Evolutionary conservation across 306 rosid species (phyloP), one percentile per base, ranked within the genome.

Genomic region (Cucurbita argyrosperma): DNA sequence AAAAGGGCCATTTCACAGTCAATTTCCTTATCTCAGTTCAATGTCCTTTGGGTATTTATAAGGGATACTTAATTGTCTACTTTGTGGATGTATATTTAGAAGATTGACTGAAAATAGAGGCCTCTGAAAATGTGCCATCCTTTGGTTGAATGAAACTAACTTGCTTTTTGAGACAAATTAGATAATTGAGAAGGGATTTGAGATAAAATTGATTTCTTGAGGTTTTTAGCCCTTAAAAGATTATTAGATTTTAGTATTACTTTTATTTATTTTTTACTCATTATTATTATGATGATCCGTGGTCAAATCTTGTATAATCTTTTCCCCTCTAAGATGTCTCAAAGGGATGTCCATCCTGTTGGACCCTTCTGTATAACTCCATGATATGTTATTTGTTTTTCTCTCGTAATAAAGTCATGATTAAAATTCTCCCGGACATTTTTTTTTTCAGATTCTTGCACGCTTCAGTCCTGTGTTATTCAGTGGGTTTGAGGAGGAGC

Each of bases 381-480:
- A 64, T 64, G 51, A 64, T 42, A 40, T 64, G 23, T 64, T 64
- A 46, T 42, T 42, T 64, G 50, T 64, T 64, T 49, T 13, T 64
- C 51, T 42, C 50, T n/a, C 70, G 4, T 4, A 39, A 50, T 49
- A 70, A 69, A 6, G 11, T 5, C 4, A 23, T 49, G 10, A 30
- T 30, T 72, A 35, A 67, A 50, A 42, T 71, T 21, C 59, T 68
- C 49, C 35, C 2, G 56, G 8, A 74, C 69, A 23, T 9, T 66
- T 13, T 49, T 56, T 47, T 55, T 51, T 59, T 15, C 96, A 95
- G 99, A 83, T 87, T 74, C 93, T 95, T 83, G 96, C 97, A 61
- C 92, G 96, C 67, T 89, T 87, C 79, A 83, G 96, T 83, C 96
- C 99, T 60, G 77, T 84, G 76, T 87, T 95, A 80, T 88, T 95